Evolutionary conservation across 768 basidiomycete species (phyloP), one percentile per base, ranked within the genome.

Genomic region (Clathrus columnatus): DNA sequence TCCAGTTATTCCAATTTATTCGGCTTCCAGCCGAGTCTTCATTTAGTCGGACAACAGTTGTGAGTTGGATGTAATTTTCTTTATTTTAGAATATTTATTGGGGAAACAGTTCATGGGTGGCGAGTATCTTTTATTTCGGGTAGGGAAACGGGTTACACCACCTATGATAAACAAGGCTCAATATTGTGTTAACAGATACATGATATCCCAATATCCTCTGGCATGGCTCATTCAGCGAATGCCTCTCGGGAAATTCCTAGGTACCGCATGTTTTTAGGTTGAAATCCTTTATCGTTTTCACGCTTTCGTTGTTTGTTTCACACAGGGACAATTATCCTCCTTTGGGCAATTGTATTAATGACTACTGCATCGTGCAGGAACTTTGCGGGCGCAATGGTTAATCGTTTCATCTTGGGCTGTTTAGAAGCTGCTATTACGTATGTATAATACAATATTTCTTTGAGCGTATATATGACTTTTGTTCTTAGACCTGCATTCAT

Each of bases 301-400:
- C 14, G 36, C 4, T 4, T 8, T 14, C 11, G 4, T n/a, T 36
- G 14, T 4, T n/a, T 4, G 7, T 36, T 36, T 36, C n/a, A 4
- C n/a, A 4, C 7, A 27, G 63, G 57, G 10, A 23, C 52, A 17
- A 61, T 66, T 11, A 64, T 63, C 24, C 60, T 67, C 26, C 52
- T 70, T 27, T 71, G 70, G 70, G 68, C 67, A 16, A 61, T 66
- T 16, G 63, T 68, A 28, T 61, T 67, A 24, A 66, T 69, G 63
- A 60, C 61, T 18, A 67, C 63, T 5, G 66, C 67, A 10, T 63
- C 61, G 21, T 60, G 61, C 28, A 52, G 58, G 36, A 60, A 61
- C 8, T 68, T 68, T 26, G 49, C 63, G 1, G 65, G 64, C 3
- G 65, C 61, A 2, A 57, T 68, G 58, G 60, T 59, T n/a, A 64